phyloP scores from a whole-genome alignment of 176 grass and related monocot genomes.

The Oryza punctata region DNA sequence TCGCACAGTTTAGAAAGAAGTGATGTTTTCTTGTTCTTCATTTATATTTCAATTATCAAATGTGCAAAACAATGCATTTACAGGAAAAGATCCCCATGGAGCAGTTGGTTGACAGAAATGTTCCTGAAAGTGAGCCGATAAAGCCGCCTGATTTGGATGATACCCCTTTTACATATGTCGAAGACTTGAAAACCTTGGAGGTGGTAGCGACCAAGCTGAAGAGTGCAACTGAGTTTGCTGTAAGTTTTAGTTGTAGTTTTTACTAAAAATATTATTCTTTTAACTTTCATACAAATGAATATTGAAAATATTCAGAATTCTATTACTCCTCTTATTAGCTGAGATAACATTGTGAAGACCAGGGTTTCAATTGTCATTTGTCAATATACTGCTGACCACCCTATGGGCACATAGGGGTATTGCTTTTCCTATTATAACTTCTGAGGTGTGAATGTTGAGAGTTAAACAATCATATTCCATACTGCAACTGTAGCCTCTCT shows the following conservation, averaged over 20 bases:
- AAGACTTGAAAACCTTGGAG: conserved; percentile 72
- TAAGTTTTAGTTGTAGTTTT: conserved; percentile 48
- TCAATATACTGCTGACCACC: not conserved
- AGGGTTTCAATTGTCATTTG: not conserved
- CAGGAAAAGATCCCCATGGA: conserved; percentile 66
- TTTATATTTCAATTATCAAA: conserved; percentile 24
- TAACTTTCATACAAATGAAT: not conserved
- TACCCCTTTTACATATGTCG: conserved; percentile 88
- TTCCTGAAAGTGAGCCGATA: conserved; percentile 59
- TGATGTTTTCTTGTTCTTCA: conserved; percentile 4
- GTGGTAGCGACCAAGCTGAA: conserved; percentile 71
- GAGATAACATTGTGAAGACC: conserved; percentile 13
- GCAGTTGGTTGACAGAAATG: conserved; percentile 69
- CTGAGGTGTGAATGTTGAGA: not conserved
- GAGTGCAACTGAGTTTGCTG: conserved; percentile 78
- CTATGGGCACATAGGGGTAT: not conserved
- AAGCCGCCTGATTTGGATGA: conserved; percentile 60
- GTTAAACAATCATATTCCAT: conserved; percentile 19
- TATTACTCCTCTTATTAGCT: not conserved
- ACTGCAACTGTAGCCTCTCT: not conserved
- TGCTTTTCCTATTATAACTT: conserved; percentile 20
- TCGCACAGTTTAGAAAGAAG: conserved; percentile 7
- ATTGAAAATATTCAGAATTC: conserved; percentile 11
- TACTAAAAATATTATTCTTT: conserved; percentile 21
- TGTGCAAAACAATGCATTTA: conserved; percentile 22